Percentiles rank a stretch among this genome's conserved stretches.
Evolutionary conservation across 345 rosid species (phyloP).

Genomic region (Arabidopsis suecica): DNA sequence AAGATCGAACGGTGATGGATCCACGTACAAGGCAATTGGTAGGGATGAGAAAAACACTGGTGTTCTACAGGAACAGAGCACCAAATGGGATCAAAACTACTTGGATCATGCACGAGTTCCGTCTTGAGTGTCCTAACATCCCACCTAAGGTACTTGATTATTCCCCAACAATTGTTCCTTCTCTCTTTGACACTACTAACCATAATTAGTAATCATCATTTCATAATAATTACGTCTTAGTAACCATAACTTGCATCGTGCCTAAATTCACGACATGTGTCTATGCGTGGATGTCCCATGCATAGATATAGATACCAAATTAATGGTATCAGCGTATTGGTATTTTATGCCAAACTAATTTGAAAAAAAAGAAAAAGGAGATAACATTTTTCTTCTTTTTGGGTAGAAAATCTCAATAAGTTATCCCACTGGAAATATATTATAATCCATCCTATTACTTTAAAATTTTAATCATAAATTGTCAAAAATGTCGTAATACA

Average conservation of each 20-base stretch:
- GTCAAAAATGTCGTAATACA: not conserved
- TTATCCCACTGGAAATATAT: not conserved
- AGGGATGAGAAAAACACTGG: constrained; percentile 98
- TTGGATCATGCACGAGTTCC: constrained; percentile 99
- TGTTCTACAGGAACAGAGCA: constrained; percentile 87
- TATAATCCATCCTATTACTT: not conserved
- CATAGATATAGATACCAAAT: constrained; percentile 37
- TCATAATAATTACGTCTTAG: constrained; percentile 33
- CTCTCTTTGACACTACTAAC: constrained; percentile 38
- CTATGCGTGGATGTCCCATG: constrained; percentile 31
- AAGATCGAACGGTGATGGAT: constrained; percentile 84
- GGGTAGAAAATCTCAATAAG: not conserved
- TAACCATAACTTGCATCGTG: constrained; percentile 31
- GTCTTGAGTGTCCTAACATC: constrained; percentile 87
- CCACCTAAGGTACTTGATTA: constrained; percentile 79
- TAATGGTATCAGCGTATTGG: constrained; percentile 7
- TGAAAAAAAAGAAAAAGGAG: not conserved
- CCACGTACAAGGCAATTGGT: constrained; percentile 65
- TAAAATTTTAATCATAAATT: not conserved
- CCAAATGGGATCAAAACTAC: constrained; percentile 94
- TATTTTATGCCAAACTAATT: constrained; percentile 9
- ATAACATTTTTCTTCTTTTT: not conserved
- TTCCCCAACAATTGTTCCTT: constrained; percentile 13
- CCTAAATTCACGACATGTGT: constrained; percentile 39
- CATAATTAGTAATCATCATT: constrained; percentile 37